These are phyloP conservation scores for Coemansia sp. DNA, from an alignment of 192 early-diverging fungal genomes.

Conservation along the genomic window DNA sequence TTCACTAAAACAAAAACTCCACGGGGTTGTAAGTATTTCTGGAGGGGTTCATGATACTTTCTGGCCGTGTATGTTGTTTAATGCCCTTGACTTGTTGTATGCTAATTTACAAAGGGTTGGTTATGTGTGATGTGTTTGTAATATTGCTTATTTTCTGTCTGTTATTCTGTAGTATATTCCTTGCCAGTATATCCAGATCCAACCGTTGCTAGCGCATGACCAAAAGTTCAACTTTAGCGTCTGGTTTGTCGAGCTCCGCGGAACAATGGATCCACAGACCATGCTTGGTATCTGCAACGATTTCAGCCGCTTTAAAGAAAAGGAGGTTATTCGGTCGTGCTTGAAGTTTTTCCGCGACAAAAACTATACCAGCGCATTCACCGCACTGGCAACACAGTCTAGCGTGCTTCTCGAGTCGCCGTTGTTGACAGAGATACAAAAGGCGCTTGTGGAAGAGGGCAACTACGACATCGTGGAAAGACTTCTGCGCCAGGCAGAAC, in stretches of 20 bases:
- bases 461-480: conserved; percentile 77
- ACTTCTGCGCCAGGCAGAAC: conserved; percentile 66
- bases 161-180: conserved; percentile 67
- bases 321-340: conserved; percentile 80
- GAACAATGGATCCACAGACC: conserved; percentile 68
- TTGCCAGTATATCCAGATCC: conserved; percentile 91
- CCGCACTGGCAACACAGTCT: conserved; percentile 66
- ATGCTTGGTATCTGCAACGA: conserved; percentile 55
- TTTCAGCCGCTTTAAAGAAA: conserved; percentile 68
- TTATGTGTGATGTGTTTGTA: neutral
- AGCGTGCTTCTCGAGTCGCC: conserved; percentile 76
- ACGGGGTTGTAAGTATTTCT: conserved; percentile 62
- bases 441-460: conserved; percentile 65
- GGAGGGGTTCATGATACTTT: too few relatives aligned
- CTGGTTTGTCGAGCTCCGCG: conserved; percentile 91
- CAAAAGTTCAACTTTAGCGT: conserved; percentile 95
- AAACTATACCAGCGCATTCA: conserved; percentile 74
- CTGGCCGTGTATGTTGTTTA: neutral
- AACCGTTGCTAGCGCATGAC: conserved; percentile 86
- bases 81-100: neutral
- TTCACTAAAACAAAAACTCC: conserved; percentile 72
- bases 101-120: neutral
- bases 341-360: conserved; percentile 87
- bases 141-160: neutral
- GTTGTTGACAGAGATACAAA: conserved; percentile 75